Evolutionary conservation across 2,329 filamentous ascomycete species (phyloP).

Genomic region (Fusarium sp.): DNA sequence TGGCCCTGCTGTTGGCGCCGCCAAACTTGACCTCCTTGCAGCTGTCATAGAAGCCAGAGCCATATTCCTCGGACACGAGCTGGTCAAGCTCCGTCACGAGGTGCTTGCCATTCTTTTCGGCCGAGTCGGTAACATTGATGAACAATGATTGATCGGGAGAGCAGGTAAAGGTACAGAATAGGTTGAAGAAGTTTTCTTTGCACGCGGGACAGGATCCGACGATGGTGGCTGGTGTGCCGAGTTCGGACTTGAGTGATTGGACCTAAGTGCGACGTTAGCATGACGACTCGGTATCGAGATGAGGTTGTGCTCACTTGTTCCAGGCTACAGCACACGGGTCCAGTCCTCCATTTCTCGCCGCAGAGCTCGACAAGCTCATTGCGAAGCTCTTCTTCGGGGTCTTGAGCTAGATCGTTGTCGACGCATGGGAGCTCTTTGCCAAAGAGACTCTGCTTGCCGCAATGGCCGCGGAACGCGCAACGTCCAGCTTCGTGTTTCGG

Average conservation of each 20-base stretch:
- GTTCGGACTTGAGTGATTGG: constrained; percentile 81
- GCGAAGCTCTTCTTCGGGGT: constrained; percentile 78
- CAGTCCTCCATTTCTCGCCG: constrained; percentile 85
- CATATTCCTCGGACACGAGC: constrained; percentile 85
- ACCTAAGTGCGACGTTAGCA: constrained; percentile 63
- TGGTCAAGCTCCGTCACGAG: constrained; percentile 93
- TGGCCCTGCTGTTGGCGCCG: constrained; percentile 90
- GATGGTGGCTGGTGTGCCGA: constrained; percentile 88
- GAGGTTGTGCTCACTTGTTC: constrained; percentile 72
- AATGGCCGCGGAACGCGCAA: constrained; percentile 91
- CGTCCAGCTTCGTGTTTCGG: constrained; percentile 85
- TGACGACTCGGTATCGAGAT: neutral
- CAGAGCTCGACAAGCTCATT: constrained; percentile 87
- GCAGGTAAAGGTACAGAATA: constrained; percentile 98
- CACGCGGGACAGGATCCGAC: constrained; percentile 96
- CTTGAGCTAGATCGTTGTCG: constrained; percentile 85
- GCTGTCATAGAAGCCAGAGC: constrained; percentile 90
- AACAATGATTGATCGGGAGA: constrained; percentile 97
- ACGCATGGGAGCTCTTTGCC: constrained; percentile 90
- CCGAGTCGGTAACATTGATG: constrained; percentile 86
- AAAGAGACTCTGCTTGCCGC: constrained; percentile 91
- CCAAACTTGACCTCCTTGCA: constrained; percentile 99
- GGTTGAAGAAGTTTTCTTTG: constrained; percentile 98
- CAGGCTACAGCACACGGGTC: constrained; percentile 85
- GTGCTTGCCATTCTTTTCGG: constrained; percentile 67